Conservation (phyloP, 2,329 filamentous ascomycete species). For the Neurospora sp. region DNA sequence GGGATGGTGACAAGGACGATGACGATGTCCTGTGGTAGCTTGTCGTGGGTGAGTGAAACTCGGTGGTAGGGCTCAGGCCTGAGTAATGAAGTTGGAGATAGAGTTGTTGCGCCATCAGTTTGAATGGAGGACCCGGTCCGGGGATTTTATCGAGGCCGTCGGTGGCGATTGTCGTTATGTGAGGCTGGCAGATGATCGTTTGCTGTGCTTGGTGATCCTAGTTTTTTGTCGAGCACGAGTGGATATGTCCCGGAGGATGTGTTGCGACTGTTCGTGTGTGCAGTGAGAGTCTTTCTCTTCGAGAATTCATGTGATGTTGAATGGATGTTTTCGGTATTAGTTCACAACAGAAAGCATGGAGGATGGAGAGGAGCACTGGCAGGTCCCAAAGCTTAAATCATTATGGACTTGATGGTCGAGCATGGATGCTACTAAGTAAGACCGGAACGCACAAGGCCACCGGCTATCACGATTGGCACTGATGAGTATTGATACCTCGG, state of each 20-base stretch:
- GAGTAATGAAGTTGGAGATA: neutral
- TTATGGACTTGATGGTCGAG: neutral
- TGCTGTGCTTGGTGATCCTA: neutral
- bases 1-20: conserved; percentile 3
- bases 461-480: neutral
- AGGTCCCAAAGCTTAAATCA: neutral
- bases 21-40: conserved; percentile 9
- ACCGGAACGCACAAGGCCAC: neutral
- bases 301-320: neutral
- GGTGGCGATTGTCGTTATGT: neutral
- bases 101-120: neutral
- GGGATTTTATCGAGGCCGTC: neutral
- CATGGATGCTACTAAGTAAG: neutral
- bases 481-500: neutral
- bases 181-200: neutral
- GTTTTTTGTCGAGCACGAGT: neutral
- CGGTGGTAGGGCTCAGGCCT: neutral
- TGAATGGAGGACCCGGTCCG: neutral
- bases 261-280: neutral
- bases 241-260: neutral
- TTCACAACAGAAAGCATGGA: neutral
- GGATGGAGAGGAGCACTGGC: neutral
- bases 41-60: conserved; percentile 4
- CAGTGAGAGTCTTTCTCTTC: neutral
- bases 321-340: neutral